These are phyloP conservation scores for Leccinum obscurum DNA, from an alignment of 768 basidiomycete genomes.

Conservation along the genomic window DNA sequence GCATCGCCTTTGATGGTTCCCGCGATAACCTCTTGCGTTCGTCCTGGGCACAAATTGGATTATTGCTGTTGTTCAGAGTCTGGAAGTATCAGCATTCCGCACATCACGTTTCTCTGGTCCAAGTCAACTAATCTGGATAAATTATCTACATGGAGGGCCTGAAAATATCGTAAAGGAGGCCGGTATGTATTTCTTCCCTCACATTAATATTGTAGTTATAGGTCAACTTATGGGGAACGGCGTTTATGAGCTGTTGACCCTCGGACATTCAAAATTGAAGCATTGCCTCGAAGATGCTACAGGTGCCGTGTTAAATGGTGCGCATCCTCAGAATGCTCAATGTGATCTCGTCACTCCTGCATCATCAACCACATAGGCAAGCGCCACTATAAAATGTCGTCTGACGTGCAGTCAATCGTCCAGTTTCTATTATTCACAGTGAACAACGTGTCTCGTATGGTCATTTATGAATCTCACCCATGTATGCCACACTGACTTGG, in stretches of 20 bases:
- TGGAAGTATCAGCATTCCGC: neutral
- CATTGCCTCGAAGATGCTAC: neutral
- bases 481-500: neutral
- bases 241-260: neutral
- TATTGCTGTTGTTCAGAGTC: neutral
- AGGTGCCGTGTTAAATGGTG: neutral
- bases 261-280: neutral
- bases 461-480: neutral
- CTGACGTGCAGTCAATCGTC: neutral
- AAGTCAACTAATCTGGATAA: neutral
- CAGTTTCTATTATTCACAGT: neutral
- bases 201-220: neutral
- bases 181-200: neutral
- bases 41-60: neutral
- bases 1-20: neutral
- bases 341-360: neutral
- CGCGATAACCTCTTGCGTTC: neutral
- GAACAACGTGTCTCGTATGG: neutral
- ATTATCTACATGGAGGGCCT: neutral
- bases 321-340: neutral
- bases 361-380: neutral
- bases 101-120: neutral
- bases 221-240: neutral
- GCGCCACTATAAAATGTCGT: neutral
- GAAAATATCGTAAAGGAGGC: neutral